phyloP scores from a whole-genome alignment of 768 basidiomycete species.

The Russula dissimulans region DNA sequence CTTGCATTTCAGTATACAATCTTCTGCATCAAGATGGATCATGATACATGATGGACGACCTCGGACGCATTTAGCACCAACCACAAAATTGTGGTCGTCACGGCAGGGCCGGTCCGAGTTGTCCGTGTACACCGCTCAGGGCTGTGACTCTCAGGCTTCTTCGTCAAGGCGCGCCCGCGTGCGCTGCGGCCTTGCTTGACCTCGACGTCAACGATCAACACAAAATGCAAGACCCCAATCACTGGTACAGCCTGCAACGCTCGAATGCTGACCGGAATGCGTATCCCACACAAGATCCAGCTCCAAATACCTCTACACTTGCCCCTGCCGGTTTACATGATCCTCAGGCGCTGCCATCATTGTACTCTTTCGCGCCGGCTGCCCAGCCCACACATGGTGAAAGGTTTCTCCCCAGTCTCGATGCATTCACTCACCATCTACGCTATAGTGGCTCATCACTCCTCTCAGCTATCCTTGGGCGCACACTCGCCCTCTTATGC shows the following conservation, averaged over 20 bases:
- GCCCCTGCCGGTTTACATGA: slow-evolving; percentile 49
- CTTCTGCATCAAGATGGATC: too few relatives aligned
- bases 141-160: neutral
- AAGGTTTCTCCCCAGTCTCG: slow-evolving; percentile 2
- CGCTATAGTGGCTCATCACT: slow-evolving; percentile 52
- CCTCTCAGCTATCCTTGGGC: slow-evolving; percentile 43
- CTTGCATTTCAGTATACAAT: too few relatives aligned
- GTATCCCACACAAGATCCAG: slow-evolving; percentile 8
- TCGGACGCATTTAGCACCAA: too few relatives aligned
- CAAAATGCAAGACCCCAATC: slow-evolving; percentile 13
- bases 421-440: slow-evolving; percentile 6
- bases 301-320: neutral
- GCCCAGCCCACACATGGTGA: slow-evolving; percentile 71
- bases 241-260: slow-evolving; percentile 14
- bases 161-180: neutral
- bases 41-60: too few relatives aligned
- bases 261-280: neutral
- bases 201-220: neutral
- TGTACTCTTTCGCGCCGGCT: slow-evolving; percentile 68
- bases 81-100: too few relatives aligned
- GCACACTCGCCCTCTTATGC: slow-evolving; percentile 49
- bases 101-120: too few relatives aligned
- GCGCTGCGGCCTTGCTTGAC: neutral
- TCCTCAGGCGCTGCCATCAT: slow-evolving; percentile 54
- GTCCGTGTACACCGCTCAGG: too few relatives aligned